A percentile compares a stretch with the other conserved stretches of the same genome.
Evolutionary conservation across 208 protist species (phyloP).

Genomic region (Entamoeba invadens): DNA sequence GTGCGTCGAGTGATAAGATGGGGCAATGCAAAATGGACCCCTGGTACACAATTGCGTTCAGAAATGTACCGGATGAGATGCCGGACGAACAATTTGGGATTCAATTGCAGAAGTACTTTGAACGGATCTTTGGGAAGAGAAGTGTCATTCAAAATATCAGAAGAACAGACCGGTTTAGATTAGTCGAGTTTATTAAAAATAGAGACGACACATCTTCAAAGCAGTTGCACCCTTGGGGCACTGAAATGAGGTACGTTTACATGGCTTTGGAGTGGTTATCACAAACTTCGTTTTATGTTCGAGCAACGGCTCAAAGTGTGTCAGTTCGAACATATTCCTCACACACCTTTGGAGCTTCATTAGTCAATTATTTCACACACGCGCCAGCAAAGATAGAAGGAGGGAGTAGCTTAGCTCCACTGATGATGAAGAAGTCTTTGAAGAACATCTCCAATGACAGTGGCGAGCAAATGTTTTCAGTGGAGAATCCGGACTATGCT

Average conservation of each 20-base stretch:
- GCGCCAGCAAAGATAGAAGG: background rate
- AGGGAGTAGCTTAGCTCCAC: background rate
- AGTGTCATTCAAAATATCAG: background rate
- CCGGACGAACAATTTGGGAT: background rate
- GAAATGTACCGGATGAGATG: background rate
- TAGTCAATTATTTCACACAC: background rate
- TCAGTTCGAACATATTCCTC: background rate
- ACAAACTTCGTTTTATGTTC: background rate
- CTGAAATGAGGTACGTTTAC: background rate
- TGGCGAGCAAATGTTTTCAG: background rate
- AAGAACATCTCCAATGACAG: background rate
- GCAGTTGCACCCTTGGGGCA: background rate
- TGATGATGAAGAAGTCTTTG: background rate
- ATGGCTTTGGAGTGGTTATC: background rate
- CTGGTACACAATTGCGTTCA: background rate
- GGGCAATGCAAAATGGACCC: background rate
- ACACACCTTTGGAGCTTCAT: background rate
- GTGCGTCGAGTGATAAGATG: background rate
- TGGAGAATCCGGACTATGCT: background rate
- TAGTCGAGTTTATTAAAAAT: background rate
- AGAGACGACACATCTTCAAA: no score
- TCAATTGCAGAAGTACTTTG: background rate
- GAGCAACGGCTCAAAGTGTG: background rate
- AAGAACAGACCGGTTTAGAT: background rate
- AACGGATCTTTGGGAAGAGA: background rate